Conservation (phyloP, 73 alveolate species). For the Stentor coeruleus region DNA sequence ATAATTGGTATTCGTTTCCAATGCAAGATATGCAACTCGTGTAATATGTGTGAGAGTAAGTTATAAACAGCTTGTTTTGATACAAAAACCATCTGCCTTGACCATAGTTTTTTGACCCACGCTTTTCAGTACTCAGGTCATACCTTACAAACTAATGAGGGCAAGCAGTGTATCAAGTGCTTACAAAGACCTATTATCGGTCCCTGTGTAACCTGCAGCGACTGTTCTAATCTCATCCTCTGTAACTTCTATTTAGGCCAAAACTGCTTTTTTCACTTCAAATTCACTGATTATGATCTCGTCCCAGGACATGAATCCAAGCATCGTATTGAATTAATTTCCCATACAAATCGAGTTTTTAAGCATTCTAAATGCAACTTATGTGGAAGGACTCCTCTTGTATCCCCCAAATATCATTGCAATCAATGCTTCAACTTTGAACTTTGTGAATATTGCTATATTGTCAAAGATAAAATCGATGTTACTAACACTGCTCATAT, state of each 20-base stretch:
- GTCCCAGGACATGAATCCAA: slow-evolving; percentile 38
- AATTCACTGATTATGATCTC: slow-evolving; percentile 18
- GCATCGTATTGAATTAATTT: slow-evolving; percentile 45
- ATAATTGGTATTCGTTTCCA: slow-evolving; percentile 53
- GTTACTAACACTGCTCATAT: background rate
- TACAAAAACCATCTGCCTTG: background rate
- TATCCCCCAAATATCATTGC: slow-evolving; percentile 30
- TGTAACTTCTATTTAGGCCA: slow-evolving; percentile 52
- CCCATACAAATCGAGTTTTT: slow-evolving; percentile 31
- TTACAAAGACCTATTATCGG: slow-evolving; percentile 78
- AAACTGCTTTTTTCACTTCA: slow-evolving; percentile 58
- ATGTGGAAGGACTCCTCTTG: slow-evolving; percentile 39
- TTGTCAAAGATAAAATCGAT: slow-evolving; percentile 9
- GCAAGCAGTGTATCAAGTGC: slow-evolving; percentile 64
- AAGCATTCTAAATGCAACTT: slow-evolving; percentile 36
- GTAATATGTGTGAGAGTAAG: background rate
- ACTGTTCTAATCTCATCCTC: background rate
- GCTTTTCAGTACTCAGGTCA: slow-evolving; percentile 60
- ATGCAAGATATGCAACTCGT: background rate
- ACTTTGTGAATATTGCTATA: slow-evolving; percentile 43
- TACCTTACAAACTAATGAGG: slow-evolving; percentile 66
- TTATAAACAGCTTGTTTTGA: slow-evolving; percentile 34
- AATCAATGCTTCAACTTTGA: slow-evolving; percentile 47
- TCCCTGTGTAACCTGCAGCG: slow-evolving; percentile 69
- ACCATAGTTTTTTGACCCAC: slow-evolving; percentile 46